These are phyloP conservation scores for Thelonectria olida DNA, from an alignment of 2,329 filamentous ascomycete species.

Conservation along the genomic window DNA sequence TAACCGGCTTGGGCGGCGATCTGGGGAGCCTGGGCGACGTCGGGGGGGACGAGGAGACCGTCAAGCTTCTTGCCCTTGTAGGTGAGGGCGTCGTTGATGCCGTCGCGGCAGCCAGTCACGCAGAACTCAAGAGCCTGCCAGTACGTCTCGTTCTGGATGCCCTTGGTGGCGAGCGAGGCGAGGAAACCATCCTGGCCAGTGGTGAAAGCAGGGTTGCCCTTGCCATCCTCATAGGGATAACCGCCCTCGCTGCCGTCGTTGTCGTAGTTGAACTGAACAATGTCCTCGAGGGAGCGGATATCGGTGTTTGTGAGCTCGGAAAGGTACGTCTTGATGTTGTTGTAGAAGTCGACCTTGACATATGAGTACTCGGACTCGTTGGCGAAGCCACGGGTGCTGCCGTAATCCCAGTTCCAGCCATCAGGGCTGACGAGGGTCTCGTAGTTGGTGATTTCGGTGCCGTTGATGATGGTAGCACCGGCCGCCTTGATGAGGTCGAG, in stretches of 20 bases:
- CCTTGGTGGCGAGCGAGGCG: conserved; percentile 68
- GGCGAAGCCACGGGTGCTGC: conserved; percentile 66
- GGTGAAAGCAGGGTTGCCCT: conserved; percentile 66
- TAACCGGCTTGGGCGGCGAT: conserved; percentile 81
- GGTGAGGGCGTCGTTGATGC: conserved; percentile 74
- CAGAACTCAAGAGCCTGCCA: conserved; percentile 72
- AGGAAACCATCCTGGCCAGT: conserved; percentile 78
- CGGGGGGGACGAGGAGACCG: conserved; percentile 73
- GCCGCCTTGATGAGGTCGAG: conserved; percentile 64
- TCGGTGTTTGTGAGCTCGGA: conserved; percentile 69
- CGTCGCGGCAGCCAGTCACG: conserved; percentile 66
- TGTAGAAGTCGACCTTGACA: conserved; percentile 76
- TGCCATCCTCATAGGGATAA: conserved; percentile 58
- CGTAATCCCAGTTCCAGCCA: conserved; percentile 82
- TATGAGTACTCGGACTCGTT: conserved; percentile 80
- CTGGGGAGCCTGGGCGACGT: conserved; percentile 74
- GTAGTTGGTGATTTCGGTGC: conserved; percentile 73
- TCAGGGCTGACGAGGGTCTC: conserved; percentile 69
- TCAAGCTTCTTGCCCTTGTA: conserved; percentile 59
- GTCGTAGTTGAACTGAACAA: conserved; percentile 71
- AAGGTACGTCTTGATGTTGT: conserved; percentile 69
- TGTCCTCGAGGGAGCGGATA: conserved; percentile 68
- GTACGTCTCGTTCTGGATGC: conserved; percentile 71
- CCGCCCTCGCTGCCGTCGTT: conserved; percentile 76
- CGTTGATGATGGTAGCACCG: conserved; percentile 75